phyloP scores from a whole-genome alignment of 352 stramenopile species.

The Globisporangium recalcitrans region DNA sequence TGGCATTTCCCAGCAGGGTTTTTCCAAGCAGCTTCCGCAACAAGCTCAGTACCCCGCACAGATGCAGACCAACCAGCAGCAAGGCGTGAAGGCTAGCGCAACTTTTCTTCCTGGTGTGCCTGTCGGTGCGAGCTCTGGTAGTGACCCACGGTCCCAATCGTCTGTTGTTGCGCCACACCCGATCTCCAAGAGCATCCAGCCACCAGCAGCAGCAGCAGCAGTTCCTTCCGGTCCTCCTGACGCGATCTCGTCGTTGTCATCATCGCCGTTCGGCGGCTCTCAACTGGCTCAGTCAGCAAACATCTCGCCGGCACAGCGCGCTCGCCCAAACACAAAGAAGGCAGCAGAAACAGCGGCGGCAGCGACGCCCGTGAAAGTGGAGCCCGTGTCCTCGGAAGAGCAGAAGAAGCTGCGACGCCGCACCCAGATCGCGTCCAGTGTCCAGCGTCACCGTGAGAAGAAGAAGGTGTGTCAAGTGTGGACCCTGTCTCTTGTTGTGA shows the following conservation, averaged over 20 bases:
- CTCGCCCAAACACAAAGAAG: neutral
- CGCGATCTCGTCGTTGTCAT: neutral
- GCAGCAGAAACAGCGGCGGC: neutral
- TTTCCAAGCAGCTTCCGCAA: conserved; percentile 2
- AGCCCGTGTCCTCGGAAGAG: conserved; percentile 37
- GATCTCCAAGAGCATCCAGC: neutral
- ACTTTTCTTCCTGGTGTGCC: neutral
- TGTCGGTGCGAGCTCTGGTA: neutral
- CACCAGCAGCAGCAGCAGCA: neutral
- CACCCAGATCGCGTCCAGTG: conserved; percentile 57
- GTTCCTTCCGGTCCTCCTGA: neutral
- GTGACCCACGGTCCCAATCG: neutral
- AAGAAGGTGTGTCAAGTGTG: conserved; percentile 28
- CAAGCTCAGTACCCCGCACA: neutral
- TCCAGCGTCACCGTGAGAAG: conserved; percentile 66
- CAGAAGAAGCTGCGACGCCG: conserved; percentile 52
- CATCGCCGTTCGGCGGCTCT: neutral
- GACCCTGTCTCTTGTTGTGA: neutral
- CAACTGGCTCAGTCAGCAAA: neutral
- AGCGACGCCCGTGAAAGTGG: conserved; percentile 10
- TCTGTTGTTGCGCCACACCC: neutral
- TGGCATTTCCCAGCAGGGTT: neutral
- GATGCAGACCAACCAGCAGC: neutral
- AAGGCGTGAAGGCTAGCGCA: neutral
- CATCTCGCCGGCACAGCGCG: conserved; percentile 2